phyloP scores from a whole-genome alignment of 2,329 filamentous ascomycete species.

The Emmonsiellopsis sp. region DNA sequence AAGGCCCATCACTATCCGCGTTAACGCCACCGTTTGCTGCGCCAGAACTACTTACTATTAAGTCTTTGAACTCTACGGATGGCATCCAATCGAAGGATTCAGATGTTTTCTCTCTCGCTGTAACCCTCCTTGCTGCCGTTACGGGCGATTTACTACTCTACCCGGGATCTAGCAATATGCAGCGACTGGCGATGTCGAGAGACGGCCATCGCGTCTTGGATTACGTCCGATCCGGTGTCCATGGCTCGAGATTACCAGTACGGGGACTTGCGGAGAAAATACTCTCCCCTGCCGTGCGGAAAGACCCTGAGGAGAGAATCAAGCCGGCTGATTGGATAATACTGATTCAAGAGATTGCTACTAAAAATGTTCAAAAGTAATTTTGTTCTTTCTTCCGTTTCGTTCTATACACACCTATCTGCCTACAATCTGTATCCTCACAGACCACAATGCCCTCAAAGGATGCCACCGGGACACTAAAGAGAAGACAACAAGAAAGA shows the following conservation, averaged over 20 bases:
- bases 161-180: constrained; percentile 28
- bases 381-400: neutral
- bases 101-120: constrained; percentile 38
- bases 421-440: neutral
- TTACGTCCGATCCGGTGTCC: constrained; percentile 27
- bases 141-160: constrained; percentile 38
- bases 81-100: constrained; percentile 28
- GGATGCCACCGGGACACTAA: no score
- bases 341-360: constrained; percentile 8
- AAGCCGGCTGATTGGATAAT: constrained; percentile 22
- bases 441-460: neutral
- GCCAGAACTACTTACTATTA: constrained; percentile 32
- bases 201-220: constrained; percentile 35
- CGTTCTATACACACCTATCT: neutral
- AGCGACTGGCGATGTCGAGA: constrained; percentile 34
- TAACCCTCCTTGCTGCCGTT: constrained; percentile 35
- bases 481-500: no score
- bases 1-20: constrained; percentile 22
- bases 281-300: constrained; percentile 29
- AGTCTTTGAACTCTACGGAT: constrained; percentile 21
- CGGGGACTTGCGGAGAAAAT: constrained; percentile 31
- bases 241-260: constrained; percentile 30
- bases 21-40: constrained; percentile 37
- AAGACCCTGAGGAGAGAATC: constrained; percentile 26
- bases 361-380: neutral